Evolutionary conservation across 2,329 filamentous ascomycete genomes (phyloP).

Genomic region (Cryphonectria parasitica): DNA sequence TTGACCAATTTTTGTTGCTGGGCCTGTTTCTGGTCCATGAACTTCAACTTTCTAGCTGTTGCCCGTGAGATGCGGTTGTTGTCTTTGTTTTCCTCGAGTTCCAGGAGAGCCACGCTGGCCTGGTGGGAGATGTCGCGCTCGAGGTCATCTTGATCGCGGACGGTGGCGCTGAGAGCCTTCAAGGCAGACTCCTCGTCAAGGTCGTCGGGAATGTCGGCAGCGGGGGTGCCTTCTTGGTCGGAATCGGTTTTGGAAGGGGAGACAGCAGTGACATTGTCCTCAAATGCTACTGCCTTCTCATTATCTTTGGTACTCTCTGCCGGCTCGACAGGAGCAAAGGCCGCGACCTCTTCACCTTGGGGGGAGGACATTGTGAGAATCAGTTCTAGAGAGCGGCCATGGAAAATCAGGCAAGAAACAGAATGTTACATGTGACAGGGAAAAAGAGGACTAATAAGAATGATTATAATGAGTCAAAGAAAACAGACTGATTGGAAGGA

Average conservation of each 20-base stretch:
- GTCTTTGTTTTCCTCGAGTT: conserved; percentile 66
- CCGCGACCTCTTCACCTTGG: neutral
- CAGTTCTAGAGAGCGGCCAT: neutral
- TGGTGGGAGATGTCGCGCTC: conserved; percentile 80
- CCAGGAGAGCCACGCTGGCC: conserved; percentile 61
- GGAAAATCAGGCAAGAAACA: neutral
- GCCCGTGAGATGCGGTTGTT: conserved; percentile 65
- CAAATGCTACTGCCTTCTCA: neutral
- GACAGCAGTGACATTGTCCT: conserved; percentile 3
- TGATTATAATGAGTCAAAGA: neutral
- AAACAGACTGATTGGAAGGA: neutral
- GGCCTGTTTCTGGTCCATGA: conserved; percentile 67
- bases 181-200: conserved; percentile 65
- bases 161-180: conserved; percentile 65
- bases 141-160: conserved; percentile 86
- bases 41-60: conserved; percentile 57
- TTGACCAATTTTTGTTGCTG: conserved; percentile 52
- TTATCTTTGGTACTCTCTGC: neutral
- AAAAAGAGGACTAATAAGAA: neutral
- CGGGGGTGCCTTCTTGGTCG: conserved; percentile 17
- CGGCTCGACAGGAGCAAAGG: neutral
- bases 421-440: neutral
- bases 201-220: conserved; percentile 22
- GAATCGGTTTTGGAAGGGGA: conserved; percentile 7
- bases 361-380: neutral